Base-by-base conservation (phyloP, 176 grass and related monocot genomes). In the Zoysia pacifica region DNA sequence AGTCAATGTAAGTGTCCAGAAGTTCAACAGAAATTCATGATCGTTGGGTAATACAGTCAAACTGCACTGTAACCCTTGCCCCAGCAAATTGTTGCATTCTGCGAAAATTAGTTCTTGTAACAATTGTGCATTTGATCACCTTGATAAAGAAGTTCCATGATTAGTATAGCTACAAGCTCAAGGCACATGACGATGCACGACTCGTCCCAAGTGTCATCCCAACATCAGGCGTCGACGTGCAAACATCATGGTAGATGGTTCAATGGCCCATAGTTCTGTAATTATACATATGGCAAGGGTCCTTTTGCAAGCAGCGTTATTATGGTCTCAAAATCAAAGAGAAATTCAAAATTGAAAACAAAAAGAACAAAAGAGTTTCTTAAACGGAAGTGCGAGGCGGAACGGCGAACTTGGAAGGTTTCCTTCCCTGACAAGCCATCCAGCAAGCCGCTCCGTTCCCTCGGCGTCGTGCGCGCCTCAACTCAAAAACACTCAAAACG, bases 401-500 rank as follows among this genome's bases (percentile, higher is more conserved):
- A 58, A 46, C 20, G 9, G 14, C 11, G 43, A 50, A 62, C 11
- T 28, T 28, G 71, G 50, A 7, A 45, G 28, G 2, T 42, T 64
- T n/a, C 78, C 62, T 81, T 86, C 71, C 78, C 64, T 71, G 9
- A 73, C 72, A 64, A 55, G 65, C 70, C 74, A 64, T 37, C 11
- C 47, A 38, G 14, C 36, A n/a, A 51, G 47, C 36, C 51, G 2
- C 15, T 11, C 10, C 10, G 36, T 38, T 11, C 62, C 5, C 65
- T 45, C 42, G 12, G 51, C 69, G 14, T 89, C 87, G 82, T 89
- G 87, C 87, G 87, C 87, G 82, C 77, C 77, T 85, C 87, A 70
- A 85, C 86, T 78, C 86, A 83, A 80, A 88, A 69, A 43, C 64
- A 46, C 70, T 36, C 36, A 82, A 52, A 73, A 62, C 62, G 39